These are phyloP conservation scores for Trichoderma koningii DNA, from an alignment of 2,329 filamentous ascomycete species.

Conservation along the genomic window DNA sequence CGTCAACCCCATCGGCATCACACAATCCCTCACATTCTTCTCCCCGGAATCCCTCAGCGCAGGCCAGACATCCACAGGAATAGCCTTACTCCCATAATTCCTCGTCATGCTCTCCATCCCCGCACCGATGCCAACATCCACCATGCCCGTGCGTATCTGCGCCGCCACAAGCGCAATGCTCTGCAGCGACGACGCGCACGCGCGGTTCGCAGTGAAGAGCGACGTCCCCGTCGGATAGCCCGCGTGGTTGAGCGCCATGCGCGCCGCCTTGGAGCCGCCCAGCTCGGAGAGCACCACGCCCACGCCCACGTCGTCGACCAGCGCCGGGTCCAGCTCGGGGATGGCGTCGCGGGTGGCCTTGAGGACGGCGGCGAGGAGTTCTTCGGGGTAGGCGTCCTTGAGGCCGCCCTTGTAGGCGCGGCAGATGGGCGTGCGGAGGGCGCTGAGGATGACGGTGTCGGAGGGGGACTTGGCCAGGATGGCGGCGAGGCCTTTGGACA, in stretches of 20 bases:
- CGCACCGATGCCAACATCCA: conserved; percentile 75
- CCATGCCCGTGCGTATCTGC: conserved; percentile 72
- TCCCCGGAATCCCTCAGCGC: conserved; percentile 64
- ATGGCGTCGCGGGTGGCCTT: conserved; percentile 55
- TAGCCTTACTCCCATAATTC: conserved; percentile 84
- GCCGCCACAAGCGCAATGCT: conserved; percentile 74
- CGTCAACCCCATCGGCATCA: conserved; percentile 93
- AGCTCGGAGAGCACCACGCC: conserved; percentile 90
- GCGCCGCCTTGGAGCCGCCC: conserved; percentile 84
- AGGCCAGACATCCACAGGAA: conserved; percentile 79
- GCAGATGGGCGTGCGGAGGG: conserved; percentile 85
- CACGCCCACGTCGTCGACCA: conserved; percentile 76
- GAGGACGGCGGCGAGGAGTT: conserved; percentile 72
- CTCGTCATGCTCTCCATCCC: conserved; percentile 97
- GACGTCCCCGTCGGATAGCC: conserved; percentile 72
- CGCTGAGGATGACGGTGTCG: conserved; percentile 85
- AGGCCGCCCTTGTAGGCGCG: conserved; percentile 80
- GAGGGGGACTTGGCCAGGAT: conserved; percentile 77
- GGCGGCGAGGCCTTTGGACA: conserved; percentile 62
- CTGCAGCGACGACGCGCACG: conserved; percentile 77
- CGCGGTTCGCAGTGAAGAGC: conserved; percentile 86
- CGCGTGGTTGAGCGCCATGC: conserved; percentile 86
- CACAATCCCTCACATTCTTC: conserved; percentile 76
- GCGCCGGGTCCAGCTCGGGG: conserved; percentile 69
- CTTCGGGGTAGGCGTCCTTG: conserved; percentile 87